phyloP scores from a whole-genome alignment of 2,329 filamentous ascomycete genomes.

The Talaromyces sp. region DNA sequence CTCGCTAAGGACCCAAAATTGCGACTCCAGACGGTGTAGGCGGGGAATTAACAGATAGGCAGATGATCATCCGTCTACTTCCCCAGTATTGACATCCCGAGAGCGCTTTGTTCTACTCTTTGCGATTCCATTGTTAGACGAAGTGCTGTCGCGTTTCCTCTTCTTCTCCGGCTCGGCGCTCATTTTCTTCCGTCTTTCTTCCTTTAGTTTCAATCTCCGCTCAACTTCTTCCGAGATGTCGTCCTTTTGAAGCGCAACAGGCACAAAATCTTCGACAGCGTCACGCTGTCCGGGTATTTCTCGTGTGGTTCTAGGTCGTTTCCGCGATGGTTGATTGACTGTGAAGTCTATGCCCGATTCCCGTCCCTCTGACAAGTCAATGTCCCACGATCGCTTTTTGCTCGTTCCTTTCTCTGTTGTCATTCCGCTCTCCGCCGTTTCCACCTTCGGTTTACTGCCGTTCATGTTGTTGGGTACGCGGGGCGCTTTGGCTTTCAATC shows the following conservation, averaged over 20 bases:
- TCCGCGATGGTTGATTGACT: slow-evolving; percentile 14
- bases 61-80: neutral
- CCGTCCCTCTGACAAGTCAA: neutral
- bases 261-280: slow-evolving; percentile 24
- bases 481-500: neutral
- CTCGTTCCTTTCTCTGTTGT: neutral
- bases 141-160: slow-evolving; percentile 38
- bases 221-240: slow-evolving; percentile 48
- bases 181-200: slow-evolving; percentile 34
- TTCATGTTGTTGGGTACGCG: neutral
- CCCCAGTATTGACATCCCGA: neutral
- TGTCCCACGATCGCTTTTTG: slow-evolving; percentile 11
- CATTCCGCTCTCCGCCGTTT: neutral
- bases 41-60: neutral
- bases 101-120: slow-evolving; percentile 1
- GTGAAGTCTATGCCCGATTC: neutral
- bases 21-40: neutral
- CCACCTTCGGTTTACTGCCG: neutral
- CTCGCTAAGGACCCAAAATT: neutral
- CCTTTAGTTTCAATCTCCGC: slow-evolving; percentile 41
- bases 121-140: slow-evolving; percentile 2
- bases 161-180: slow-evolving; percentile 38
- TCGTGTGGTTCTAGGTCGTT: slow-evolving; percentile 25
- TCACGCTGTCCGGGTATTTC: slow-evolving; percentile 23
- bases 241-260: slow-evolving; percentile 36